phyloP scores from a whole-genome alignment of 2,329 filamentous ascomycete species.

The Bipolaris oryzae region DNA sequence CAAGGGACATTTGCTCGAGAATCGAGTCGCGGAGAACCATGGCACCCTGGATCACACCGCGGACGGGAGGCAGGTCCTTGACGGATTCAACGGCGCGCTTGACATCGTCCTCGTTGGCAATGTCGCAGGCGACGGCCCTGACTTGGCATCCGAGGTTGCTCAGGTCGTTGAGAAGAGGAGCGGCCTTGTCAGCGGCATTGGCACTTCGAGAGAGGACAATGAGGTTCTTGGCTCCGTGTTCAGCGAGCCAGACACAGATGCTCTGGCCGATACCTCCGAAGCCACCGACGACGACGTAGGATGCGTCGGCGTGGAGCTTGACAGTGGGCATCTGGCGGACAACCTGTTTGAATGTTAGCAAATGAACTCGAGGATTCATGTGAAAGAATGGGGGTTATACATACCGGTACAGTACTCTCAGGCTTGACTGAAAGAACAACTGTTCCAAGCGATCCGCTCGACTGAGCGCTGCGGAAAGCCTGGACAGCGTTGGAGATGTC shows the following conservation, averaged over 20 bases:
- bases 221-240: constrained; percentile 23
- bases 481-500: not conserved
- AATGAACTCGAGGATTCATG: not conserved
- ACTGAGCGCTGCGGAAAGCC: not conserved
- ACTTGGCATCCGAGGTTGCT: constrained; percentile 16
- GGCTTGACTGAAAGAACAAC: not conserved
- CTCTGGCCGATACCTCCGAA: constrained; percentile 28
- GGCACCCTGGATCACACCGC: constrained; percentile 6
- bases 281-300: constrained; percentile 31
- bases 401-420: not conserved
- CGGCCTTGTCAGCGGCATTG: constrained; percentile 4
- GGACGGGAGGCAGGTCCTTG: not conserved
- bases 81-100: constrained; percentile 20
- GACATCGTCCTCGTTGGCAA: constrained; percentile 12
- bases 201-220: constrained; percentile 22
- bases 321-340: constrained; percentile 49
- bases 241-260: constrained; percentile 25
- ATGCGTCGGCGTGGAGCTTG: not conserved
- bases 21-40: constrained; percentile 24
- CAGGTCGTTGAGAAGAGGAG: constrained; percentile 11
- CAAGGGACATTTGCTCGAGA: constrained; percentile 17
- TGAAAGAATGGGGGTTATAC: not conserved
- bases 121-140: constrained; percentile 8
- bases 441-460: not conserved
- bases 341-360: constrained; percentile 28